Base-by-base conservation (phyloP, 2,329 filamentous ascomycete genomes). In the Sarocladium kiliense region DNA sequence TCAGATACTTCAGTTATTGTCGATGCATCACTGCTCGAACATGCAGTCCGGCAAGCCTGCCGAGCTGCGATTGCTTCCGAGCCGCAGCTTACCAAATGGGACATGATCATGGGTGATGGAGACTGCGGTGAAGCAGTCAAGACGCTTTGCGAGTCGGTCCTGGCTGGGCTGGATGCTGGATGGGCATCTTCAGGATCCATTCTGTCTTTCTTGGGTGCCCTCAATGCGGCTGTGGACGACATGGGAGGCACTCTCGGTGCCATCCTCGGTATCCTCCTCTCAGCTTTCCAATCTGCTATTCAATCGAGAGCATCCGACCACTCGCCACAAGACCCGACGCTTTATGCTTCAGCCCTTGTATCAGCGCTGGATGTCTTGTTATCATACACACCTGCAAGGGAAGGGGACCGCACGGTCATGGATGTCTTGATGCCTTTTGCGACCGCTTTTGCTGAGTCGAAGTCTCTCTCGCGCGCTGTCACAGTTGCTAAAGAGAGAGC, bases 391-490 rank as follows among this genome's bases (percentile, higher is more conserved):
- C 54, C 62, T 2, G 65, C 64, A 3, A 54, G 64, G 7, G 63
- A 66, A 49, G 64, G 63, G 3, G 64, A 67, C 55, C 59, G 87
- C 18, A 91, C 88, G 1, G 69, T 91, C 34, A 80, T 91, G 57
- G 87, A 91, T 69, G 86, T 87, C 1, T 71, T 91, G 42, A 75
- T 82, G 53, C 87, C 88, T 2, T 91, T 90, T 65, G 78, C 87
- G 32, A 74, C 81, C 30, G 79, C 76, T 1, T 71, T 90, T 14
- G 71, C 70, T 16, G 68, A 76, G 58, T 78, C 77, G 1, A 76
- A 74, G 6, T 79, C 84, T 64, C 56, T 57, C 27, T 57, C 49
- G 2, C 59, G 60, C 14, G 51, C 87, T 19, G 84, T 84, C 19
- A 56, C 57, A 25, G 60, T 63, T 2, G 64, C 65, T 3, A 57